Percentiles rank a stretch among this genome's conserved stretches.
phyloP scores from a whole-genome alignment of 1,284 basidiomycete genomes.

The Fomes fomentarius region DNA sequence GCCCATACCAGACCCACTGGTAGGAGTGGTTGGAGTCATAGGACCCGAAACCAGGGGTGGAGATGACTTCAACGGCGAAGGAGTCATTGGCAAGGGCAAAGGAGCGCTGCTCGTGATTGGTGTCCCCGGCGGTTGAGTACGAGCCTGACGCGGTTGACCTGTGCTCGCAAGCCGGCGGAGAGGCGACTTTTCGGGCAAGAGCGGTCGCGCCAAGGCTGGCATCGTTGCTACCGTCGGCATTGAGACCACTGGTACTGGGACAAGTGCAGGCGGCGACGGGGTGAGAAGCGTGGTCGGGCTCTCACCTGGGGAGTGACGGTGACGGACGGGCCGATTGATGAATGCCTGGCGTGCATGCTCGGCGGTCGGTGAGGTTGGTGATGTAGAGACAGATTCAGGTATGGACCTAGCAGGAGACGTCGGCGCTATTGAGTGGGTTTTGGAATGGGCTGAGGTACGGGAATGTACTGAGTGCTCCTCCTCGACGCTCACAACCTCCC shows the following conservation, averaged over 20 bases:
- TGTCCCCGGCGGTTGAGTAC: slow-evolving; percentile 3
- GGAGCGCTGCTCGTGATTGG: background rate
- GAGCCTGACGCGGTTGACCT: slow-evolving; percentile 5
- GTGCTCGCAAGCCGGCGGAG: slow-evolving; percentile 10
- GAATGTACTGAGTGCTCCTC: background rate
- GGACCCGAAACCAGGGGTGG: background rate
- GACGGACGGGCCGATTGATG: slow-evolving; percentile 28
- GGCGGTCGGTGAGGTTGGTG: slow-evolving; percentile 12
- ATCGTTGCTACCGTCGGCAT: background rate
- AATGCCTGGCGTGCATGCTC: slow-evolving; percentile 23
- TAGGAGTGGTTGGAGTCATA: background rate
- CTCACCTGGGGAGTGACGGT: slow-evolving; percentile 10
- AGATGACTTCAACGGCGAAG: background rate
- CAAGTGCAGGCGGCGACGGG: background rate
- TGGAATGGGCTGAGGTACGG: background rate
- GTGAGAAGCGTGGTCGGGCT: slow-evolving; percentile 7
- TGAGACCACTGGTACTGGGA: slow-evolving; percentile 1
- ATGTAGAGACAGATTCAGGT: slow-evolving; percentile 1
- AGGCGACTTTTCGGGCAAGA: slow-evolving; percentile 23
- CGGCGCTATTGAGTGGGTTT: background rate
- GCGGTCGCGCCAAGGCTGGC: slow-evolving; percentile 10
- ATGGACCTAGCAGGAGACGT: slow-evolving; percentile 14
- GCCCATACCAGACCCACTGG: background rate
- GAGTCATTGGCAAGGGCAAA: background rate
- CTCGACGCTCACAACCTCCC: slow-evolving; percentile 20